Evolutionary conservation across 1,139 yeast species (phyloP), one percentile per base, ranked within the genome.

Genomic region (Citeromyces hawaiiensis): DNA sequence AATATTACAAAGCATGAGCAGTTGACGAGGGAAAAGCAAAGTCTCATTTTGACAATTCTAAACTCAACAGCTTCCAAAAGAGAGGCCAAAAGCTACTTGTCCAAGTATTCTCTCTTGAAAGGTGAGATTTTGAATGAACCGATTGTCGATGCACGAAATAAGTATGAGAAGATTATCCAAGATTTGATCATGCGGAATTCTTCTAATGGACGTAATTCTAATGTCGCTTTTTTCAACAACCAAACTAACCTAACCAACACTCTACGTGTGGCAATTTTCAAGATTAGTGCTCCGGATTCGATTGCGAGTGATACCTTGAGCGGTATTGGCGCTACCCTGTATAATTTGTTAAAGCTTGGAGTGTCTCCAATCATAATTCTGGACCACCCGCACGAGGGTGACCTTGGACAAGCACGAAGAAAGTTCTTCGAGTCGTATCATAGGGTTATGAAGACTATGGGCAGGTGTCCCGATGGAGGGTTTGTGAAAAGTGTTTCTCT

Each of bases 31-130:
- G 63, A 67, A 10, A 68, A 66, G 46, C 61, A 57, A 38, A 76
- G 76, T 44, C 57, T 82, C 38, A 76, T 81, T n/a, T 59, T 80
- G 17, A 75, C 86, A 4, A 79, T 82, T 25, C 60, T 82, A 40
- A 76, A 72, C 48, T 76, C 86, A 4, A 79, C 93, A 4, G 82
- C 88, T 10, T 81, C 91, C 1, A 80, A 79, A 53, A 57, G 93
- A 46, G 93, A 82, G 52, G 85, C 86, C 3, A 65, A 67, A 45
- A 76, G 75, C 43, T 82, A 81, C 50, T 56, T 82, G 38, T 59
- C 68, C 34, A 80, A 77, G 54, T 82, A 82, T 48, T 55, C 66
- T n/a, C 46, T 62, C 2, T 48, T 57, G 61, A 66, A 53, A 59
- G 64, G 50, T 29, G 48, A 52, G 39, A 51, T 54, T 41, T 9